Conservation (phyloP, 768 basidiomycete genomes). For the Cubamyces lactineus region DNA sequence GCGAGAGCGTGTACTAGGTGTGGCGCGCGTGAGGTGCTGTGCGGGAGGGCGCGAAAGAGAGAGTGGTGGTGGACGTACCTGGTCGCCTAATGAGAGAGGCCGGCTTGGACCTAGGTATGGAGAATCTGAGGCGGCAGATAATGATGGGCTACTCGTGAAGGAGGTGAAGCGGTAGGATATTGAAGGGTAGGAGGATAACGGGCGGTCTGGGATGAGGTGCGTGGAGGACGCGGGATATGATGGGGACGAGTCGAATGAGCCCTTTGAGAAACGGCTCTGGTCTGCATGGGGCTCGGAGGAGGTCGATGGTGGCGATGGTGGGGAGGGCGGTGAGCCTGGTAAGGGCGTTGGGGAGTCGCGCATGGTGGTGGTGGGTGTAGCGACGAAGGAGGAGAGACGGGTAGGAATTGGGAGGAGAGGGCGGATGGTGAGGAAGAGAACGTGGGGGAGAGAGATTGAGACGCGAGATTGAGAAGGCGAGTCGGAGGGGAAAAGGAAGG, state of each 20-base stretch:
- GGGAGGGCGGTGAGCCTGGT: conserved; percentile 8
- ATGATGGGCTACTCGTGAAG: conserved; percentile 27
- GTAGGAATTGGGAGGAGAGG: conserved; percentile 5
- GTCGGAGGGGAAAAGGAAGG: conserved; percentile 4
- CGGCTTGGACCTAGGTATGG: conserved; percentile 33
- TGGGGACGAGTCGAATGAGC: conserved; percentile 15
- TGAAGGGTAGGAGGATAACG: conserved; percentile 26
- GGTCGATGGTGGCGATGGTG: conserved; percentile 6
- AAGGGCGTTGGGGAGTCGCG: conserved; percentile 9
- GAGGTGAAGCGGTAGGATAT: conserved; percentile 29
- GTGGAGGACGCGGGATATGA: conserved; percentile 18
- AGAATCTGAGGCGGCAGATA: conserved; percentile 32
- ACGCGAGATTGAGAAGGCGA: conserved; percentile 3
- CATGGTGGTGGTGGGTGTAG: conserved; percentile 8
- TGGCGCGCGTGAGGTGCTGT: conserved; percentile 2
- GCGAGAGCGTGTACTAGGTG: conserved; percentile 40
- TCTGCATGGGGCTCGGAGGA: conserved; percentile 8
- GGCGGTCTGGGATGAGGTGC: conserved; percentile 21
- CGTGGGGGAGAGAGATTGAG: neutral
- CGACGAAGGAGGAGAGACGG: conserved; percentile 2
- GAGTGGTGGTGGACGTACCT: conserved; percentile 20
- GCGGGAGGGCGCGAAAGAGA: neutral
- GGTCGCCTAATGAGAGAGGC: conserved; percentile 32
- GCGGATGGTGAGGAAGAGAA: neutral
- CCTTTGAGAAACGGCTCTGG: conserved; percentile 20